Evolutionary conservation across 2,329 filamentous ascomycete species (phyloP).

Genomic region (Parastagonospora nodorum): DNA sequence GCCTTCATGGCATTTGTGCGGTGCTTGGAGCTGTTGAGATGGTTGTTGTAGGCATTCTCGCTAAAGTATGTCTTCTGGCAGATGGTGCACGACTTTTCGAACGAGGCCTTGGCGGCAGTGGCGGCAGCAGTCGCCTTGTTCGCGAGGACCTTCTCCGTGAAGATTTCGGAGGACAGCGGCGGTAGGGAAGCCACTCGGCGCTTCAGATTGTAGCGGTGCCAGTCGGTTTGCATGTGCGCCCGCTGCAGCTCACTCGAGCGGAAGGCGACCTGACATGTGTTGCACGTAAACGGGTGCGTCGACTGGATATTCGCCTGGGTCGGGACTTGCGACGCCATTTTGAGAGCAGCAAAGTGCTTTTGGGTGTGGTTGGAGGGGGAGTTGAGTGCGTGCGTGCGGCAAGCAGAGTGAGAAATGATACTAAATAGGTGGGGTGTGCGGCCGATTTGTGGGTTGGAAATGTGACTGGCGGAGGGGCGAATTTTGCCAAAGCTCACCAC

Average conservation of each 20-base stretch:
- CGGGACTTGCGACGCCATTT: conserved; percentile 42
- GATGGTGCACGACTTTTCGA: conserved; percentile 78
- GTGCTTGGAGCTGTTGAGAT: conserved; percentile 89
- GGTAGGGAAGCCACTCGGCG: conserved; percentile 88
- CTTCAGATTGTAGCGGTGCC: conserved; percentile 98
- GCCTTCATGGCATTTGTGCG: conserved; percentile 65
- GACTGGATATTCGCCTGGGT: conserved; percentile 44
- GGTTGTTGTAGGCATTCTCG: conserved; percentile 94
- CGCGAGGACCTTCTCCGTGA: conserved; percentile 93
- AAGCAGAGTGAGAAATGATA: conserved; percentile 19
- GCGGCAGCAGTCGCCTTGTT: conserved; percentile 84
- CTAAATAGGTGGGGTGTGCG: conserved; percentile 30
- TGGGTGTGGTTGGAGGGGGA: background rate
- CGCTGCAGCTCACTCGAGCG: conserved; percentile 91
- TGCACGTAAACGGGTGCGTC: conserved; percentile 91
- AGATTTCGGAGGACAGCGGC: conserved; percentile 88
- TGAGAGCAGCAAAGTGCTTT: conserved; percentile 8
- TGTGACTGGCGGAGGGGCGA: conserved; percentile 33
- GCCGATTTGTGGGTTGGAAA: conserved; percentile 9
- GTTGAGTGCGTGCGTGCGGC: conserved; percentile 5
- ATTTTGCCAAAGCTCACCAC: conserved; percentile 9
- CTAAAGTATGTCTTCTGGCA: conserved; percentile 96
- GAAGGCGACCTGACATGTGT: conserved; percentile 96
- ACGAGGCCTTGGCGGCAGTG: conserved; percentile 85
- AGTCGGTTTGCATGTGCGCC: conserved; percentile 96